phyloP scores from a whole-genome alignment of 352 stramenopile genomes.

The Globisporangium okanoganense region DNA sequence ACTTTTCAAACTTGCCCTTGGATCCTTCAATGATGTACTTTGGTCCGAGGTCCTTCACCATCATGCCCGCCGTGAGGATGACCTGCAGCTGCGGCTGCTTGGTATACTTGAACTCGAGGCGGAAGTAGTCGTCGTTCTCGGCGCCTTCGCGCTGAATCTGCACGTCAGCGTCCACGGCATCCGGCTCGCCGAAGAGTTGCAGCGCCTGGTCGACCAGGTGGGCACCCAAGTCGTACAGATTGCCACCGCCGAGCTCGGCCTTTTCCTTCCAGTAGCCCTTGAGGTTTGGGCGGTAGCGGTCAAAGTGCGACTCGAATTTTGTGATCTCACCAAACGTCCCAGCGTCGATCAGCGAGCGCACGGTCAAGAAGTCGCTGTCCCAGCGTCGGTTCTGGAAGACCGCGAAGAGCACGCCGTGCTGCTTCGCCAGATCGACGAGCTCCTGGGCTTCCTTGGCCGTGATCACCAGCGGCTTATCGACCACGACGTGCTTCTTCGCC shows the following conservation, averaged over 20 bases:
- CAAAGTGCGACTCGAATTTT: slow-evolving; percentile 62
- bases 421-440: slow-evolving; percentile 39
- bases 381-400: slow-evolving; percentile 80
- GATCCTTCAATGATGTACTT: slow-evolving; percentile 69
- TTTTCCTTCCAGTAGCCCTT: slow-evolving; percentile 84
- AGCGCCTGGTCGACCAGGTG: slow-evolving; percentile 69
- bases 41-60: slow-evolving; percentile 49
- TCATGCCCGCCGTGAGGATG: slow-evolving; percentile 62
- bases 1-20: slow-evolving; percentile 54
- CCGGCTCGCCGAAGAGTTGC: slow-evolving; percentile 54
- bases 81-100: slow-evolving; percentile 41
- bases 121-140: slow-evolving; percentile 74
- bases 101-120: slow-evolving; percentile 59
- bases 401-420: slow-evolving; percentile 56
- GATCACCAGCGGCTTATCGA: slow-evolving; percentile 75
- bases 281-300: slow-evolving; percentile 61
- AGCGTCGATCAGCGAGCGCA: slow-evolving; percentile 40
- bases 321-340: slow-evolving; percentile 46
- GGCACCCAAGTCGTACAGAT: slow-evolving; percentile 69
- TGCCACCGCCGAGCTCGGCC: slow-evolving; percentile 43
- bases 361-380: slow-evolving; percentile 73
- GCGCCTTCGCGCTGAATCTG: slow-evolving; percentile 68
- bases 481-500: slow-evolving; percentile 71
- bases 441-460: slow-evolving; percentile 46
- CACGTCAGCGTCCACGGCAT: slow-evolving; percentile 47